Base-by-base conservation (phyloP, 257 asterid species). In the Anisodus tanguticus region DNA sequence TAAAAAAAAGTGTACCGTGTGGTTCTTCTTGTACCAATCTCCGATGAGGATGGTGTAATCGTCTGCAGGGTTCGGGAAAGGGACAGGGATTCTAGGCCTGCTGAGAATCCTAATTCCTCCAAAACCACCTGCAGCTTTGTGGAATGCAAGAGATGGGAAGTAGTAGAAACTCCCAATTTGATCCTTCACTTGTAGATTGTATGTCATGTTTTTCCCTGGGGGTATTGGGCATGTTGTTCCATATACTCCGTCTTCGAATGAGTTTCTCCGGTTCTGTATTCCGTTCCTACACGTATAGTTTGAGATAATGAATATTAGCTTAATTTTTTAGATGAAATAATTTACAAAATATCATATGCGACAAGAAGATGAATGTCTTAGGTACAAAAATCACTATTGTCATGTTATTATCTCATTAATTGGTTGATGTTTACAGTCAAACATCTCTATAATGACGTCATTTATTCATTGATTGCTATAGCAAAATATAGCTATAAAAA, bases 151-250 rank as follows among this genome's bases (percentile, higher is more conserved):
- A 6, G 99, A 94, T 53, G 99, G 98, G 88, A 90, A 95, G 87
- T 95, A 95, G 31, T 89, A 95, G 84, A 93, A 95, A 85, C 98
- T 94, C 63, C 99, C 99, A 6, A 95, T 95, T 90, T 95, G 99
- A 91, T 95, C 99, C 88, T 95, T 95, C 90, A 94, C 91, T 86
- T 95, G 99, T 31, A 95, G 93, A 62, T 93, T 92, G 91, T 92
- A 95, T 1, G 99, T 95, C 93, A 92, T 91, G 81, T 95, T 95
- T 66, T 84, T 87, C 0, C 98, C 99, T 0, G 99, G 98, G 19
- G 99, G 99, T 35, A 95, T 95, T 17, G 99, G 97, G 35, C 99
- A 95, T 54, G 99, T 95, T 45, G 99, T 95, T 59, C 99, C 99
- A 16, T 81, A 90, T 5, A 95, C 97, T 71, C 99, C 99, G 59